Evolutionary conservation across 2,329 filamentous ascomycete genomes (phyloP).

Genomic region (Cordyceps fumosorosea): DNA sequence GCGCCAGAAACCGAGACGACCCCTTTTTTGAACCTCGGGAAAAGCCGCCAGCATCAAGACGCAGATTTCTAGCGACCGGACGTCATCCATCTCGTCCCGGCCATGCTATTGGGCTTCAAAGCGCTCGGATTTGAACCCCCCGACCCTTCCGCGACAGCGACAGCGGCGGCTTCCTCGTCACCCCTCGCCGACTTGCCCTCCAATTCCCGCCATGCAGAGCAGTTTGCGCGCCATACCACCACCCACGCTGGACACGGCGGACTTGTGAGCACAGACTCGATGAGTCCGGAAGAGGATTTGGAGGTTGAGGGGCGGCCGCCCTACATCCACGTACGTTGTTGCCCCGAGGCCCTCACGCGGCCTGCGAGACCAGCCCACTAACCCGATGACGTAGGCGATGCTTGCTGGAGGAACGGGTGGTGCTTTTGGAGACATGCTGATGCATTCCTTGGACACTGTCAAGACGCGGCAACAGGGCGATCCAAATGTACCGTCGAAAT

Average conservation of each 20-base stretch:
- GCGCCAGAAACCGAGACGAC: constrained; percentile 2
- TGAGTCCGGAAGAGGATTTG: constrained; percentile 29
- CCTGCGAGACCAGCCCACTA: background rate
- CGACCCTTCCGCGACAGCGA: constrained; percentile 11
- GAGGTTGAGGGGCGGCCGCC: constrained; percentile 38
- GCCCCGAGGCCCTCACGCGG: background rate
- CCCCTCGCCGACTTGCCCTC: constrained; percentile 3
- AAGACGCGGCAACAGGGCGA: constrained; percentile 98
- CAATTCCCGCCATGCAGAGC: constrained; percentile 28
- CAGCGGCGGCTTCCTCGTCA: constrained; percentile 1
- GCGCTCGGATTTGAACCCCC: constrained; percentile 11
- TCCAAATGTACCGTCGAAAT: constrained; percentile 85
- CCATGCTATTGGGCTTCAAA: constrained; percentile 15
- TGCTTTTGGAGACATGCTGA: constrained; percentile 90
- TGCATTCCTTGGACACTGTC: constrained; percentile 98
- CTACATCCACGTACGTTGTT: constrained; percentile 34
- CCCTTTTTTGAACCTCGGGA: background rate
- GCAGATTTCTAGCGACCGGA: background rate
- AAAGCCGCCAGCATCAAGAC: background rate
- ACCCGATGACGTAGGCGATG: constrained; percentile 61
- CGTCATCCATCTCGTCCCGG: background rate
- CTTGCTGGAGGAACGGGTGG: constrained; percentile 89
- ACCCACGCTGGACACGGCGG: constrained; percentile 22
- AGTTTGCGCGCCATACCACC: constrained; percentile 21
- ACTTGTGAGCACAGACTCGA: constrained; percentile 23